Conservation (phyloP, 2,329 filamentous ascomycete species). For the Trichoderma polysporum region DNA sequence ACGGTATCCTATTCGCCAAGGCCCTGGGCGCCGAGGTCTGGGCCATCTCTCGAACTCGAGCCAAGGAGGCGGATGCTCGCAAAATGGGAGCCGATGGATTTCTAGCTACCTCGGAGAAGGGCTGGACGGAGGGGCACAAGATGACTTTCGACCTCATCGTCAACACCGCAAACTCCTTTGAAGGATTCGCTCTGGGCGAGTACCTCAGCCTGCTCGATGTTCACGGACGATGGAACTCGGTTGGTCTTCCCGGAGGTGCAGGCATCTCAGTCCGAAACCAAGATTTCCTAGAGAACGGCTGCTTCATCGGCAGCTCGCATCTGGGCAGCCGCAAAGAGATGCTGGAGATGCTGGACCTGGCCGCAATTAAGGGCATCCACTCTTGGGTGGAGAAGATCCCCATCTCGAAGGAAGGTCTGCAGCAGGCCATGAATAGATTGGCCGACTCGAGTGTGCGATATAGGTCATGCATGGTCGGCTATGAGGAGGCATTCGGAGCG, state of each 20-base stretch:
- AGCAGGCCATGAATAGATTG: conserved; percentile 67
- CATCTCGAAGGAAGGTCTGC: conserved; percentile 69
- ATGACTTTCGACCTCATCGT: conserved; percentile 74
- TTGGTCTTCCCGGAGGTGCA: conserved; percentile 76
- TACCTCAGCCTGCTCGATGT: conserved; percentile 81
- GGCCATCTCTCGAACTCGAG: conserved; percentile 60
- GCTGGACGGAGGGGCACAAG: conserved; percentile 56
- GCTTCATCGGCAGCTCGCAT: conserved; percentile 69
- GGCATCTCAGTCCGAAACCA: conserved; percentile 71
- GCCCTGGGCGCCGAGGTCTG: conserved; percentile 63
- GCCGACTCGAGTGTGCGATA: conserved; percentile 71
- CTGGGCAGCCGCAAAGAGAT: conserved; percentile 69
- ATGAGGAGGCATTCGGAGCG: conserved; percentile 64
- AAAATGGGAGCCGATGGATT: conserved; percentile 62
- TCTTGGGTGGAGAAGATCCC: conserved; percentile 73
- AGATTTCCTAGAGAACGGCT: conserved; percentile 72
- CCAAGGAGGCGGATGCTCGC: conserved; percentile 59
- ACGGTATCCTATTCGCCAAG: conserved; percentile 68
- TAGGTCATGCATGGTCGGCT: conserved; percentile 71
- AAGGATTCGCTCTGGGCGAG: conserved; percentile 64
- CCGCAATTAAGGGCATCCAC: conserved; percentile 66
- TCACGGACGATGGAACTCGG: conserved; percentile 76
- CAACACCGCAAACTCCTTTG: conserved; percentile 69
- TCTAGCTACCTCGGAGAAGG: conserved; percentile 56
- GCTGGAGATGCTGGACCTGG: conserved; percentile 69